Percentiles rank a stretch among this genome's conserved stretches.
Evolutionary conservation across 1,284 basidiomycete species (phyloP).

Genomic region (Spongispora temasekensis): DNA sequence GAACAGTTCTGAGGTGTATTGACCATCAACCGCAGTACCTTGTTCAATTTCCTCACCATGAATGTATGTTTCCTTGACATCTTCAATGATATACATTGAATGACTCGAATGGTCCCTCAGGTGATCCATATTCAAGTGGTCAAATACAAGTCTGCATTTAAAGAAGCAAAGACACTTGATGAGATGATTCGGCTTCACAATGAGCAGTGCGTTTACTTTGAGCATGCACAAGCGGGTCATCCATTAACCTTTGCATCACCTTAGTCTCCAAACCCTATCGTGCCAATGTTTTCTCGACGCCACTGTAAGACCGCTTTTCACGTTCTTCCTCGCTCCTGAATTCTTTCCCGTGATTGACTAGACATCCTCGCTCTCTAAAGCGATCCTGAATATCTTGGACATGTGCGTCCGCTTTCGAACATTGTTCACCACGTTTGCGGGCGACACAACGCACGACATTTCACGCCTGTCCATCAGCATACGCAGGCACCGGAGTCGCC

Average conservation of each 20-base stretch:
- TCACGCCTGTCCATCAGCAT: slow-evolving; percentile 57
- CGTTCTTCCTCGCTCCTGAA: not conserved
- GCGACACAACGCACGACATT: slow-evolving; percentile 59
- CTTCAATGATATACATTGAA: not conserved
- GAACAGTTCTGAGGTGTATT: slow-evolving; percentile 9
- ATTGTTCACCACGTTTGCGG: slow-evolving; percentile 60
- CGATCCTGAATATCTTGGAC: slow-evolving; percentile 71
- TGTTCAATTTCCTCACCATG: slow-evolving; percentile 73
- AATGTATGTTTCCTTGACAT: slow-evolving; percentile 49
- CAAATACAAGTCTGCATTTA: slow-evolving; percentile 58
- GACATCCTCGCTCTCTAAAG: slow-evolving; percentile 63
- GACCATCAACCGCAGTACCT: slow-evolving; percentile 46
- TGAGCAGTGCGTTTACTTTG: slow-evolving; percentile 57
- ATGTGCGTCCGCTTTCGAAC: slow-evolving; percentile 70
- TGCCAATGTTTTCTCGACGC: slow-evolving; percentile 66
- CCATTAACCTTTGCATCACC: not conserved
- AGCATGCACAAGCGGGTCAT: not conserved
- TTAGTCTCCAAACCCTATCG: slow-evolving; percentile 63
- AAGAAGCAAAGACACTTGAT: slow-evolving; percentile 65
- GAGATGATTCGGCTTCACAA: slow-evolving; percentile 75
- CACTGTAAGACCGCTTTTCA: slow-evolving; percentile 47
- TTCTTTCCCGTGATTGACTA: too few relatives aligned
- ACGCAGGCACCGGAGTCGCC: slow-evolving; percentile 60
- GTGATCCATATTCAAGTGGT: slow-evolving; percentile 65
- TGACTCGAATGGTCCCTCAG: slow-evolving; percentile 38